phyloP scores from a whole-genome alignment of 306 rosid genomes.

The Dalbergia cultrata region DNA sequence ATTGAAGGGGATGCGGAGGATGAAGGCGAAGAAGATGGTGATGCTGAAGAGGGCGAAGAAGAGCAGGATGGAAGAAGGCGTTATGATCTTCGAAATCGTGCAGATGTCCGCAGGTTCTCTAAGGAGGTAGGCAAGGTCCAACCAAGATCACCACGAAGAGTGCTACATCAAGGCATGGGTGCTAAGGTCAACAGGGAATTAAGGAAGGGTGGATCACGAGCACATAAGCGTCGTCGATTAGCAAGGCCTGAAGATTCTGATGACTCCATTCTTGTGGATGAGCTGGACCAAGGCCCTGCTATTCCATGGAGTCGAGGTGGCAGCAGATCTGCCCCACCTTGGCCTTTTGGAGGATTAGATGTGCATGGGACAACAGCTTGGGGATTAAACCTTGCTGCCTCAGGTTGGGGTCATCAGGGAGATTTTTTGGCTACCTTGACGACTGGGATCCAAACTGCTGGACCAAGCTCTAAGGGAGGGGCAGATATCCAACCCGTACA shows the following conservation, averaged over 20 bases:
- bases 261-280: conserved; percentile 96
- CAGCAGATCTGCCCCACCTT: conserved; percentile 85
- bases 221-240: conserved; percentile 84
- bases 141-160: conserved; percentile 91
- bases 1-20: conserved; percentile 72
- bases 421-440: conserved; percentile 80
- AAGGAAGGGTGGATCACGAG: conserved; percentile 88
- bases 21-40: conserved; percentile 71
- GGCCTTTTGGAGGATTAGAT: conserved; percentile 96
- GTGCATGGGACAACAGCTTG: conserved; percentile 86
- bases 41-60: conserved; percentile 60
- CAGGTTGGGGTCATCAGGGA: conserved; percentile 99
- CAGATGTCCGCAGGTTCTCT: conserved; percentile 85
- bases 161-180: conserved; percentile 93
- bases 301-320: conserved; percentile 95
- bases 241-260: conserved; percentile 92
- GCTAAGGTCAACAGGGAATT: conserved; percentile 88
- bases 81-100: conserved; percentile 97
- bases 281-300: conserved; percentile 92
- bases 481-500: conserved; percentile 98
- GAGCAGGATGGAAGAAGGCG: conserved; percentile 84
- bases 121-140: conserved; percentile 77
- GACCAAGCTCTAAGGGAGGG: conserved; percentile 99
- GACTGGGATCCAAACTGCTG: conserved; percentile 96
- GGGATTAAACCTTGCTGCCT: conserved; percentile 96